Conservation (phyloP, 805 yeast species). For the Ogataea glucozyma region DNA sequence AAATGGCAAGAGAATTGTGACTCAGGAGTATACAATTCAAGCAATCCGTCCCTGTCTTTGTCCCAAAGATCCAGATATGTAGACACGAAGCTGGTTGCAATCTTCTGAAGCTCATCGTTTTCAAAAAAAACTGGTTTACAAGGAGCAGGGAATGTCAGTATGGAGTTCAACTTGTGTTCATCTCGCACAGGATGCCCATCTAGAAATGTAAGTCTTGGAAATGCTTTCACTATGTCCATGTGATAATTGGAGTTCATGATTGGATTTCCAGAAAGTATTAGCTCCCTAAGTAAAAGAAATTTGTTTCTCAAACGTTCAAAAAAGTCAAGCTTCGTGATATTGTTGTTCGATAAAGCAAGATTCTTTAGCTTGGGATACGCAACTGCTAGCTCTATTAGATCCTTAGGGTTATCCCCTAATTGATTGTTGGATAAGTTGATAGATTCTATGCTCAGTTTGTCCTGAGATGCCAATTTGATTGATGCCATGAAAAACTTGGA, state of each 20-base stretch:
- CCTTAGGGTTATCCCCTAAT: constrained; percentile 56
- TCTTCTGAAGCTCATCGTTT: constrained; percentile 63
- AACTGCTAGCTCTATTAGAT: constrained; percentile 64
- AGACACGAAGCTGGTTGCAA: constrained; percentile 75
- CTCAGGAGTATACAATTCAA: constrained; percentile 73
- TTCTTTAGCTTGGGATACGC: constrained; percentile 77
- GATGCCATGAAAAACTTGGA: constrained; percentile 89
- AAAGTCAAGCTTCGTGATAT: constrained; percentile 54
- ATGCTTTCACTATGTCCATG: constrained; percentile 62
- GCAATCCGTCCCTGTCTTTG: constrained; percentile 63
- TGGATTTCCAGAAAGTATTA: constrained; percentile 80
- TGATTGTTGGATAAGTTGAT: constrained; percentile 69
- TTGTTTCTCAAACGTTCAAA: constrained; percentile 80
- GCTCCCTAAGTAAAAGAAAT: constrained; percentile 69
- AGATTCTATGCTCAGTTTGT: constrained; percentile 57
- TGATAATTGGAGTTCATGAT: constrained; percentile 49
- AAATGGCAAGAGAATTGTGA: constrained; percentile 83
- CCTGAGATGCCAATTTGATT: constrained; percentile 71
- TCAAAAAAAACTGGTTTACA: constrained; percentile 77
- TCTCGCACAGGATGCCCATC: constrained; percentile 81
- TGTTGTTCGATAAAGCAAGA: constrained; percentile 78
- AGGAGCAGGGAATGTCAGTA: constrained; percentile 56
- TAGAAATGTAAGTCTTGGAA: constrained; percentile 78
- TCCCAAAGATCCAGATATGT: constrained; percentile 85
- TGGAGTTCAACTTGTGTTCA: constrained; percentile 55